Base-by-base conservation (phyloP, 2,329 filamentous ascomycete species). In the Scedosporium aurantiacum region DNA sequence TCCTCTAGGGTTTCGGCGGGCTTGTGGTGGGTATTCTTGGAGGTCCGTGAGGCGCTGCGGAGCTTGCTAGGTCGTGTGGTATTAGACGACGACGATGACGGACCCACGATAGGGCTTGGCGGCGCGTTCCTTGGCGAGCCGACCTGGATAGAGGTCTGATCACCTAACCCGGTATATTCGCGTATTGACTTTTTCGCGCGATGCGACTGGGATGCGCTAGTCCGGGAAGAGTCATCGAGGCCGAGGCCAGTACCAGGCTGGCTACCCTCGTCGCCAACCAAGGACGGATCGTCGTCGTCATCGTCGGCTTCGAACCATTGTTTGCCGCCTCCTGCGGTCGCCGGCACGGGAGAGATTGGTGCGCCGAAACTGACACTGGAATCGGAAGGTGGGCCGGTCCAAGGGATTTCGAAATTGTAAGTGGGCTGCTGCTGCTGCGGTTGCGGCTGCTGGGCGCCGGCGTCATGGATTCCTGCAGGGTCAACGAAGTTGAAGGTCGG, bases 31-130 rank as follows among this genome's bases (percentile, higher is more conserved):
- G 63, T 59, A 63, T 70, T 70, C 63, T 71, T 73, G 59, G 68
- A 69, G 3, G 67, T 66, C 23, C 69, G 68, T 1, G 70, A 68
- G 10, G 70, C 69, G 62, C 67, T 69, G 23, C 70, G 70, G n/a
- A 71, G 64, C 28, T 62, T 62, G 55, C 60, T 63, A 14, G 61
- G 59, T 14, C 55, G 40, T n/a, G 50, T n/a, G 8, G 55, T 54
- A 7, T 61, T 59, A 8, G 56, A 57, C n/a, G 43, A 43, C 43
- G 65, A 63, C 3, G 59, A 45, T 40, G 65, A 61, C 21, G 61
- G 62, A 54, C 63, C 50, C 21, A 23, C 23, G 50, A 54, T 12
- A 27, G 50, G 50, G 50, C 50, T 54, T 23, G 50, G 50, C 50
- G 50, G 50, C 21, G 50, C 50, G 50, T 54, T 25, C 50, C 50